phyloP scores from a whole-genome alignment of 2,329 filamentous ascomycete genomes.

The Ophiosphaerella herpotricha region DNA sequence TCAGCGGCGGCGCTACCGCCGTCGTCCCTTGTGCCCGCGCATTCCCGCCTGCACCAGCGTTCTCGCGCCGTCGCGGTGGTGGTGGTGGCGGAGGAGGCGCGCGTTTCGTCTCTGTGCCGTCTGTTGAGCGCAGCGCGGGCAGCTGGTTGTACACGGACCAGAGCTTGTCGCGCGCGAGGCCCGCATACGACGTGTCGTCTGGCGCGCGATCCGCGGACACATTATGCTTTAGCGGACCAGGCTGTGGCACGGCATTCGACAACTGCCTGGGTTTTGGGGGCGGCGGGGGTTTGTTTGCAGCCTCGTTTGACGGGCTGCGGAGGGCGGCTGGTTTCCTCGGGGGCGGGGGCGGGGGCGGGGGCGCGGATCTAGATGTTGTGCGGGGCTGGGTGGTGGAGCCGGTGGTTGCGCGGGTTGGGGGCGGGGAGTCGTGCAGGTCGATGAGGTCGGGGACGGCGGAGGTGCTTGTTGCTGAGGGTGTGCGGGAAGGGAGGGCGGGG shows the following conservation, averaged over 20 bases:
- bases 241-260: neutral
- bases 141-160: slow-evolving; percentile 47
- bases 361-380: slow-evolving; percentile 31
- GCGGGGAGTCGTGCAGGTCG: slow-evolving; percentile 44
- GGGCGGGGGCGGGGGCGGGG: slow-evolving; percentile 33
- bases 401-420: slow-evolving; percentile 29
- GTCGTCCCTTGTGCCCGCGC: slow-evolving; percentile 34
- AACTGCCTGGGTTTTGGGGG: slow-evolving; percentile 28
- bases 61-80: slow-evolving; percentile 44
- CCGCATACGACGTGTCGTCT: slow-evolving; percentile 40
- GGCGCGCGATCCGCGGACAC: slow-evolving; percentile 12
- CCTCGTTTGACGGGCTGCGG: slow-evolving; percentile 41
- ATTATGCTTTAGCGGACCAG: slow-evolving; percentile 37
- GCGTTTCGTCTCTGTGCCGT: slow-evolving; percentile 7
- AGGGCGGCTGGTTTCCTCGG: slow-evolving; percentile 44
- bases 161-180: slow-evolving; percentile 46
- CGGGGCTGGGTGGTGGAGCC: slow-evolving; percentile 27
- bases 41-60: slow-evolving; percentile 30
- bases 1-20: slow-evolving; percentile 22
- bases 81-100: slow-evolving; percentile 35
- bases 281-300: slow-evolving; percentile 41
- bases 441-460: slow-evolving; percentile 49
- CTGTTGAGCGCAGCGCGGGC: slow-evolving; percentile 39
- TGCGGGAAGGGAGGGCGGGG: slow-evolving; percentile 45
- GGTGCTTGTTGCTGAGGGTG: slow-evolving; percentile 26